Base-by-base conservation (phyloP, 2,329 filamentous ascomycete genomes). In the Fusarium napiforme region DNA sequence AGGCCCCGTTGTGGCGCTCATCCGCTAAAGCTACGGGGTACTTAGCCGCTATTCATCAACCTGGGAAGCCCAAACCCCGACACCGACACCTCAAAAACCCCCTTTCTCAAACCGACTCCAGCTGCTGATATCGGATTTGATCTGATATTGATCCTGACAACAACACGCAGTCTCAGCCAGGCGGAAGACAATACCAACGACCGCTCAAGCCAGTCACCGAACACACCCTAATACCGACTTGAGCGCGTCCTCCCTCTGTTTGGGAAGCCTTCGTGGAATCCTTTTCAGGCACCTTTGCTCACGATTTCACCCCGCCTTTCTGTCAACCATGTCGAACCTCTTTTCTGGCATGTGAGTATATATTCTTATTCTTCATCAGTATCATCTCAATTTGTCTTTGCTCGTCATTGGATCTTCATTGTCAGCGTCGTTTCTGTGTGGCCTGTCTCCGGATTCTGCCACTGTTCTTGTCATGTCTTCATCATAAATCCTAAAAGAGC, bases 331-430 rank as follows among this genome's bases (percentile, higher is more conserved):
- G 87, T 89, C 88, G 77, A 89, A 89, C 83, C 83, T 90, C 77
- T 89, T 90, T 80, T 89, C 87, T 78, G 87, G 88, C 82, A 89
- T 90, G 88, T 90, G 84, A 87, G 88, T 88, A 71, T 63, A 55
- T 73, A 68, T 72, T 60, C 55, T 26, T 43, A 36, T 66, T 46
- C 28, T 42, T 65, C 47, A 34, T 65, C 47, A 34, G 34, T 53
- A 39, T 56, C 60, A 30, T 28, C 39, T 46, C 45, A 9, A 9
- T 45, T 52, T 39, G 30, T 46, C 52, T 49, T 28, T 50, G 2
- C 37, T 23, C 46, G 32, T 28, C 30, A 42, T 49, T 58, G 39
- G 28, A 32, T 49, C 34, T 34, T 40, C 21, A 10, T 46, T 63
- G 36, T 28, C 32, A 34, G 21, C 32, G 34, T 30, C 36, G 28